Conservation (phyloP, 345 rosid genomes). For the Sisymbrium irio region DNA sequence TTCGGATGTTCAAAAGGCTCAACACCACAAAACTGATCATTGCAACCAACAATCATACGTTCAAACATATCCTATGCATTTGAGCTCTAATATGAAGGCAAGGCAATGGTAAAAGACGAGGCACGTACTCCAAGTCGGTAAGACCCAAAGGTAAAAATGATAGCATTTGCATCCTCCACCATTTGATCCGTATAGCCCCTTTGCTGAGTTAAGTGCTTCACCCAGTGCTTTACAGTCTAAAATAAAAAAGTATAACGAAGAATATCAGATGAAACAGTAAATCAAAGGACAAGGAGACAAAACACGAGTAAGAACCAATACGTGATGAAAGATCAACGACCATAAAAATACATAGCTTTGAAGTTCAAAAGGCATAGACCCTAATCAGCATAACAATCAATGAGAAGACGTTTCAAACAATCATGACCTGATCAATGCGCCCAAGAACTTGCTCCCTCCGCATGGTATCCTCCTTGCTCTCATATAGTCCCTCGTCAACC, state of each 20-base stretch:
- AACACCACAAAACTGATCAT: not conserved
- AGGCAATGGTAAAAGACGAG: constrained; percentile 2
- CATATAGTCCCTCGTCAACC: constrained; percentile 68
- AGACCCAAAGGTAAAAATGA: constrained; percentile 91
- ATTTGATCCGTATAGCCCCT: constrained; percentile 81
- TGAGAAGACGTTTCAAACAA: not conserved
- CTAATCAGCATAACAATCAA: not conserved
- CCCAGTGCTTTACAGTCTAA: constrained; percentile 88
- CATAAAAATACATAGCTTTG: not conserved
- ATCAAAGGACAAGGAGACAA: not conserved
- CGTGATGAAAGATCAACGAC: not conserved
- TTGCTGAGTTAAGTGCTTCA: constrained; percentile 61
- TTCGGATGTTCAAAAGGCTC: not conserved
- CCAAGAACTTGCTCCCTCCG: constrained; percentile 70
- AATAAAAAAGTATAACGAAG: not conserved
- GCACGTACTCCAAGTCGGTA: constrained; percentile 81
- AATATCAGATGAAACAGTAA: not conserved
- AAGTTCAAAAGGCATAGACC: not conserved
- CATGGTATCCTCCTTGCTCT: constrained; percentile 71
- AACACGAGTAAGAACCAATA: not conserved
- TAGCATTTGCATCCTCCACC: constrained; percentile 94
- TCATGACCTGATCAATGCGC: constrained; percentile 54
- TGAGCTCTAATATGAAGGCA: not conserved
- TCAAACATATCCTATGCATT: not conserved
- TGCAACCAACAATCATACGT: not conserved